Conservation (phyloP, 148 eudicot species). For the Nepenthes mirabilis region DNA sequence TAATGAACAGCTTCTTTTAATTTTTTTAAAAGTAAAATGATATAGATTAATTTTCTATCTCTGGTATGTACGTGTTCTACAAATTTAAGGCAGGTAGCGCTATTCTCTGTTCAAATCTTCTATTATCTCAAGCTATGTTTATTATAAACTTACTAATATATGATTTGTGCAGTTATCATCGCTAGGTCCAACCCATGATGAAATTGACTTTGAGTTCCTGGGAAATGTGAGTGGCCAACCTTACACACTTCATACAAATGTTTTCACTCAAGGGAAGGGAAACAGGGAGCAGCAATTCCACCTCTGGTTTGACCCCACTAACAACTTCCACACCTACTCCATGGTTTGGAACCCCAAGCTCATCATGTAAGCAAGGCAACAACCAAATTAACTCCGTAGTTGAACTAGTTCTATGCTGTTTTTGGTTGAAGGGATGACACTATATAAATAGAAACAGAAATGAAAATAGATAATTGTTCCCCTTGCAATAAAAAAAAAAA, state of each 20-base stretch:
- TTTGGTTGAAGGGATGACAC: too few species aligned
- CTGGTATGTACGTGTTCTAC: too few species aligned
- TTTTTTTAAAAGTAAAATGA: too few species aligned
- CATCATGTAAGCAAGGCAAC: slow-evolving; percentile 24
- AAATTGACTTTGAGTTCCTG: slow-evolving; percentile 45
- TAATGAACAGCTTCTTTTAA: too few species aligned
- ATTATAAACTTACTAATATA: background rate
- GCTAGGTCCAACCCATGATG: slow-evolving; percentile 31
- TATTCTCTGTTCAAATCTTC: too few species aligned
- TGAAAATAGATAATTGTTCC: too few species aligned
- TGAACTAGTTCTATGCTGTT: background rate
- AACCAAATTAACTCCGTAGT: background rate
- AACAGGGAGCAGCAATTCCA: slow-evolving; percentile 39
- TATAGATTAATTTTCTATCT: too few species aligned
- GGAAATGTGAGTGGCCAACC: slow-evolving; percentile 41
- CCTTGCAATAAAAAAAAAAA: background rate
- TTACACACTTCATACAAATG: slow-evolving; percentile 43
- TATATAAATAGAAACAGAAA: too few species aligned
- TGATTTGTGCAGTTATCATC: slow-evolving; percentile 32
- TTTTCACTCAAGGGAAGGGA: slow-evolving; percentile 44
- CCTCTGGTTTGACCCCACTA: slow-evolving; percentile 49
- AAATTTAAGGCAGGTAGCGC: too few species aligned
- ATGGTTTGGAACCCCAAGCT: slow-evolving; percentile 29
- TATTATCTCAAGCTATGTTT: too few species aligned
- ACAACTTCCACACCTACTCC: slow-evolving; percentile 43